phyloP scores from a whole-genome alignment of 805 yeast genomes.

The Soucietia sequanensis region DNA sequence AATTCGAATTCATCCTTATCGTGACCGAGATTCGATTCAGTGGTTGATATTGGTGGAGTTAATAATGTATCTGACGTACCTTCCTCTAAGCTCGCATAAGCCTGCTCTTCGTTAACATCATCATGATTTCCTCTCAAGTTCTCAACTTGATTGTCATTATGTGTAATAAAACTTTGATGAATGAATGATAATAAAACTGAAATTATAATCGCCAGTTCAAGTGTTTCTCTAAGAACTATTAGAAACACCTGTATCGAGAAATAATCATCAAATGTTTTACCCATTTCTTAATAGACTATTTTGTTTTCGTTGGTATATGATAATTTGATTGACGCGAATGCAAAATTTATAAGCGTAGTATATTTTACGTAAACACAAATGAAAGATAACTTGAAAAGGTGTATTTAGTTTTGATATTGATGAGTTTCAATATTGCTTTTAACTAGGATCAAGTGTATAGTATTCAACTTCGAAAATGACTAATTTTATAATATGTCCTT shows the following conservation, averaged over 20 bases:
- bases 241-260: conserved; percentile 75
- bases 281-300: conserved; percentile 1
- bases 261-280: conserved; percentile 26
- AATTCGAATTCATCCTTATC: background rate
- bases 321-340: too few species aligned
- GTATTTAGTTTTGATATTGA: too few species aligned
- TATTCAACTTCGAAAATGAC: too few species aligned
- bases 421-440: too few species aligned
- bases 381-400: too few species aligned
- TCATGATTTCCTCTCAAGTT: conserved; percentile 1
- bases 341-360: too few species aligned
- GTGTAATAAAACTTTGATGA: conserved; percentile 46
- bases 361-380: too few species aligned
- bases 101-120: too few species aligned
- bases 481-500: too few species aligned
- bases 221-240: conserved; percentile 68
- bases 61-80: conserved; percentile 1
- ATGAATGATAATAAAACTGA: conserved; percentile 72
- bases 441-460: too few species aligned
- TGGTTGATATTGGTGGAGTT: background rate
- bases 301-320: background rate
- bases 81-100: conserved; percentile 1
- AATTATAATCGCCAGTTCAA: conserved; percentile 74
- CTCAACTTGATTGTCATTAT: conserved; percentile 2
- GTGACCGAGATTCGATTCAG: conserved; percentile 1